phyloP scores from a whole-genome alignment of 2,329 filamentous ascomycete genomes.

The Xylaria sp. region DNA sequence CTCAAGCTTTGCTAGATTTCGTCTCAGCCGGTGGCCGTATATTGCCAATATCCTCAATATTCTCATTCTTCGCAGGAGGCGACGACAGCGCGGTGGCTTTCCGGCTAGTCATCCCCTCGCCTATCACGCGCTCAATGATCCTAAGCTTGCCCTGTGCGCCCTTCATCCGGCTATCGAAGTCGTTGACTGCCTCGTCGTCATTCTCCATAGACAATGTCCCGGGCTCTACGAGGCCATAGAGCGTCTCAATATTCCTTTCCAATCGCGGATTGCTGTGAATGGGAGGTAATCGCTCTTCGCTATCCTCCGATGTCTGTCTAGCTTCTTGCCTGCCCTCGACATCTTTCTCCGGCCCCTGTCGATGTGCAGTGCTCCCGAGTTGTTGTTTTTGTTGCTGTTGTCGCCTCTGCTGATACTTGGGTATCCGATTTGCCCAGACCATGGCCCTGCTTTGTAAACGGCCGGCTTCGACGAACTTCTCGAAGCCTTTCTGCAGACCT shows the following conservation, averaged over 20 bases:
- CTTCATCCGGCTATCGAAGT: conserved; percentile 88
- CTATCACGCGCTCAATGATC: conserved; percentile 79
- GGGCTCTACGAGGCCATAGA: conserved; percentile 83
- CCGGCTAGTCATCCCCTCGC: conserved; percentile 48
- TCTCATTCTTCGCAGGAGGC: conserved; percentile 41
- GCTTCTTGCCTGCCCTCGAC: conserved; percentile 9
- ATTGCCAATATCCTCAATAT: conserved; percentile 45
- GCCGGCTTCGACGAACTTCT: conserved; percentile 88
- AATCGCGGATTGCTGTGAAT: conserved; percentile 70
- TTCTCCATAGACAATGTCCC: conserved; percentile 83
- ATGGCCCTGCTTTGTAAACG: conserved; percentile 79
- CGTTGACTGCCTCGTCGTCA: conserved; percentile 86
- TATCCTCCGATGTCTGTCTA: background rate
- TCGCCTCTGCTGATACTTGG: conserved; percentile 42
- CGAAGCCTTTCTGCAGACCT: conserved; percentile 91
- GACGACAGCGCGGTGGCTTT: conserved; percentile 17
- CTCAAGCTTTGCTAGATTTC: conserved; percentile 12
- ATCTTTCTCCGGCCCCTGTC: background rate
- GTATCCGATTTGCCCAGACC: conserved; percentile 83
- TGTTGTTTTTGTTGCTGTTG: background rate
- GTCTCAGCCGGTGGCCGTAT: conserved; percentile 33
- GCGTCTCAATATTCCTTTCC: conserved; percentile 77
- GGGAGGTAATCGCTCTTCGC: conserved; percentile 51
- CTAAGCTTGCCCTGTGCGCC: conserved; percentile 85
- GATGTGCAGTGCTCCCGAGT: background rate